Base-by-base conservation (phyloP, 345 rosid species). In the Eucalyptus sideroxylon region DNA sequence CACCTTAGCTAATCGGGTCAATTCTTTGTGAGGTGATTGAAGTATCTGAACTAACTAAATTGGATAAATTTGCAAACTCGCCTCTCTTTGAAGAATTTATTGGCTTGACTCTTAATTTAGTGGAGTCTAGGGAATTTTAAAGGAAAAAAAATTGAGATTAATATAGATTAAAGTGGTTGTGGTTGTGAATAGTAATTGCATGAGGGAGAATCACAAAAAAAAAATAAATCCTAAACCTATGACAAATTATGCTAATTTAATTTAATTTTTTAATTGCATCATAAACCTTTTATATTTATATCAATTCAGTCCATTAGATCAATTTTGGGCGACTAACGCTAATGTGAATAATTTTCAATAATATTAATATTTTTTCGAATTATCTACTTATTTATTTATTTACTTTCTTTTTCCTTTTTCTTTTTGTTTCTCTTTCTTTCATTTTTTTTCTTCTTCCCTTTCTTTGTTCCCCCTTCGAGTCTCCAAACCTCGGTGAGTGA, bases 231-330 rank as follows among this genome's bases (percentile, higher is more conserved):
- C 5, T 56, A 56, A 56, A 23, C 27, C 6, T 21, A 56, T 56
- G 24, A 56, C 6, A 56, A 56, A 24, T 23, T 56, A 56, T 56
- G 6, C 13, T 24, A 56, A 56, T 56, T 56, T 24, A 24, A 23
- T 4, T 24, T 23, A 2, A 55, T 4, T 0, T 23, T 23, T 24
- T 9, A 56, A 56, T 56, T 24, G 1, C 0, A 3, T 24, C 12
- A 23, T 56, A 56, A 56, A 56, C 2, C 0, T 56, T 56, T 56
- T 56, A 3, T 24, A 24, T 56, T 21, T 23, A 2, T 56, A 56
- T 56, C 0, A 24, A 56, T 56, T 56, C 3, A 56, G 3, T 56
- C 30, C 0, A 56, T 56, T 21, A 21, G 1, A 5, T 24, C 0
- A 56, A 56, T 56, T 56, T 56, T 56, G 30, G 13, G 1, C 1